These are phyloP conservation scores for Pyronema domesticum DNA, from an alignment of 495 filamentous ascomycete species.

Conservation along the genomic window DNA sequence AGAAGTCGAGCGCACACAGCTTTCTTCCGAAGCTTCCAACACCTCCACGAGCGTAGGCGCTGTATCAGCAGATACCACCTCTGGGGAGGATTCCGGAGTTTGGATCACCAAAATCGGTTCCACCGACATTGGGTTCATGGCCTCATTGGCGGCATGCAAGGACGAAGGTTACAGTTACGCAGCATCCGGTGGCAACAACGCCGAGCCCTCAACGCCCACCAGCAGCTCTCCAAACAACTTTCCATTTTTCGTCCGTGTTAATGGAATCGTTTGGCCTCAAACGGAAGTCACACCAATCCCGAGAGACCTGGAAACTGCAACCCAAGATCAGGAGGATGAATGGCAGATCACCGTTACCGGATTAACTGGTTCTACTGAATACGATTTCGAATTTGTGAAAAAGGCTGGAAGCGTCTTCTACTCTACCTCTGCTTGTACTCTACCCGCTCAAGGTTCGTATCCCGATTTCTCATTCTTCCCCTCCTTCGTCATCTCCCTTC, in stretches of 20 bases:
- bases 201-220: too few species aligned
- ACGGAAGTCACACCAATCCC: slow-evolving; percentile 10
- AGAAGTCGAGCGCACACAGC: slow-evolving; percentile 22
- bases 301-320: slow-evolving; percentile 1
- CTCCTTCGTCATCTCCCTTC: not conserved
- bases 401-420: slow-evolving; percentile 18
- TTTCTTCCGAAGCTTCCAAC: slow-evolving; percentile 20
- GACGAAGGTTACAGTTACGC: slow-evolving; percentile 12
- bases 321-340: slow-evolving; percentile 18
- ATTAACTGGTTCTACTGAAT: slow-evolving; percentile 23
- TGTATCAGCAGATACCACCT: slow-evolving; percentile 10
- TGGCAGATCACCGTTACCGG: slow-evolving; percentile 23
- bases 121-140: slow-evolving; percentile 19
- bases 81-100: slow-evolving; percentile 16
- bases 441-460: slow-evolving; percentile 23
- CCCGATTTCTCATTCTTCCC: not conserved
- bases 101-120: slow-evolving; percentile 25
- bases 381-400: slow-evolving; percentile 26
- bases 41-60: slow-evolving; percentile 10
- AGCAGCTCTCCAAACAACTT: not conserved
- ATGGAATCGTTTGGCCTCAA: slow-evolving; percentile 25
- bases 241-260: slow-evolving; percentile 23
- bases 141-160: slow-evolving; percentile 15
- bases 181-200: slow-evolving; percentile 11
- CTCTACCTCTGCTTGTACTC: slow-evolving; percentile 20